Evolutionary conservation across 306 rosid species (phyloP).

Genomic region (Glycine latifolia): DNA sequence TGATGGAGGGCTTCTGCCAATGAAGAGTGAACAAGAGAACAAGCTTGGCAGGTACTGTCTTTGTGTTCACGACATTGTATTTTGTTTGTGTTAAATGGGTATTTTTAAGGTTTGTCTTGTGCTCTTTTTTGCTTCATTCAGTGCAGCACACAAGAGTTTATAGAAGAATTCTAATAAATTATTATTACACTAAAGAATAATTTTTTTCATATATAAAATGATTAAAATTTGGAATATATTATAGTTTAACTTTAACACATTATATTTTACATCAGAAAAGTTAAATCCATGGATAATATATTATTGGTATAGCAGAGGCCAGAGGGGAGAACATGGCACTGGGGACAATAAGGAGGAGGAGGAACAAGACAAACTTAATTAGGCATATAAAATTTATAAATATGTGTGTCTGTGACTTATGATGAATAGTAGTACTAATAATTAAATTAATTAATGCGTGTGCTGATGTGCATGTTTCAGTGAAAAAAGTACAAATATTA

Average conservation of each 20-base stretch:
- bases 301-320: constrained; percentile 37
- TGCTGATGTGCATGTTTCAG: constrained; percentile 39
- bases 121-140: too few relatives aligned
- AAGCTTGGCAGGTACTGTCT: too few relatives aligned
- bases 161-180: too few relatives aligned
- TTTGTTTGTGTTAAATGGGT: too few relatives aligned
- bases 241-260: neutral
- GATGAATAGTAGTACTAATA: neutral
- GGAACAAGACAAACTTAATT: constrained; percentile 3
- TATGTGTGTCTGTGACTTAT: neutral
- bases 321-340: constrained; percentile 33
- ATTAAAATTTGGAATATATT: neutral
- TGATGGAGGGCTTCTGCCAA: too few relatives aligned
- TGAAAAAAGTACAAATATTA: constrained; percentile 34
- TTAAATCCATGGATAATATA: constrained; percentile 48
- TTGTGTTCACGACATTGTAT: too few relatives aligned
- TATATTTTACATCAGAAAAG: constrained; percentile 47
- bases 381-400: neutral
- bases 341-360: constrained; percentile 39
- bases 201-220: too few relatives aligned
- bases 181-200: too few relatives aligned
- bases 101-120: too few relatives aligned
- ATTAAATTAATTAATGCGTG: neutral
- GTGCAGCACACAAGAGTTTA: too few relatives aligned
- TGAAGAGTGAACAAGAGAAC: too few relatives aligned